phyloP scores from a whole-genome alignment of 2,329 filamentous ascomycete genomes.

The Arthroderma uncinatum region DNA sequence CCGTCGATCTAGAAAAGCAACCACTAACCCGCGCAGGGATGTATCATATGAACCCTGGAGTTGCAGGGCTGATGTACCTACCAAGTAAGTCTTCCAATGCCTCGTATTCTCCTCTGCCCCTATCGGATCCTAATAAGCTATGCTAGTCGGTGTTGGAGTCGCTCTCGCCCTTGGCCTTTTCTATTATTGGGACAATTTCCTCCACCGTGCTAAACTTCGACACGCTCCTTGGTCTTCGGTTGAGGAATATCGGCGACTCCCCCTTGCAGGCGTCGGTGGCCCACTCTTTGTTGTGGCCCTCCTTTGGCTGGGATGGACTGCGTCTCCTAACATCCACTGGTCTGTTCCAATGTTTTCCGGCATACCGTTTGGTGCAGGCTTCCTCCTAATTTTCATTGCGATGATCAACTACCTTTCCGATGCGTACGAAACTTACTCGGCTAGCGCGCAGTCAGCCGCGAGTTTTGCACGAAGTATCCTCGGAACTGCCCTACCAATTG shows the following conservation, averaged over 20 bases:
- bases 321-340: slow-evolving; percentile 27
- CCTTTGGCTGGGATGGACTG: slow-evolving; percentile 30
- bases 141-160: slow-evolving; percentile 49
- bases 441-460: slow-evolving; percentile 45
- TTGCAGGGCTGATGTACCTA: slow-evolving; percentile 13
- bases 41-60: slow-evolving; percentile 14
- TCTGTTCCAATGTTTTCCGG: slow-evolving; percentile 48
- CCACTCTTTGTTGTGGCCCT: slow-evolving; percentile 41
- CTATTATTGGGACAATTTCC: slow-evolving; percentile 52
- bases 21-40: slow-evolving; percentile 8
- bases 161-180: slow-evolving; percentile 51
- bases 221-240: slow-evolving; percentile 45
- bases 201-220: slow-evolving; percentile 42
- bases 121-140: slow-evolving; percentile 16
- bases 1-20: neutral
- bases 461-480: slow-evolving; percentile 43
- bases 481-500: slow-evolving; percentile 49
- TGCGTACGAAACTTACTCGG: slow-evolving; percentile 56
- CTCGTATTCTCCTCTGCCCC: neutral
- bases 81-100: slow-evolving; percentile 14
- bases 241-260: slow-evolving; percentile 51
- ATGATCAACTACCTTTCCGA: slow-evolving; percentile 55
- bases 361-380: slow-evolving; percentile 51
- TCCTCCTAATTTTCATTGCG: slow-evolving; percentile 52
- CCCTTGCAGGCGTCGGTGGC: slow-evolving; percentile 60